These are phyloP conservation scores for Cetraspora pellucida DNA, from an alignment of 192 early-diverging fungal species.

Conservation along the genomic window DNA sequence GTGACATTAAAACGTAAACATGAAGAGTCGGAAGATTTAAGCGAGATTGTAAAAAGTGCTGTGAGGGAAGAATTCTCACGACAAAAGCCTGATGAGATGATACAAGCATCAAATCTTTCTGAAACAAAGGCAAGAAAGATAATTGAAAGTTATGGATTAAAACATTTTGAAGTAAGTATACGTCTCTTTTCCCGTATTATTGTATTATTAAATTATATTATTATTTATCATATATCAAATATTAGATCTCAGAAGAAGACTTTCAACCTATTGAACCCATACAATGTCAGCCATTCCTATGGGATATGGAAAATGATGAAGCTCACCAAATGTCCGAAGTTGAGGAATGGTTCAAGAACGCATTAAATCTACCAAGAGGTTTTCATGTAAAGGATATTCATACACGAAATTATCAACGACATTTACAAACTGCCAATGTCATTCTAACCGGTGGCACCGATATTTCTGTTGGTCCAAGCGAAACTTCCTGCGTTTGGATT, in stretches of 20 bases:
- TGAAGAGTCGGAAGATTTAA: slow-evolving; percentile 19
- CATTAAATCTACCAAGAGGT: background rate
- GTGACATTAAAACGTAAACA: slow-evolving; percentile 30
- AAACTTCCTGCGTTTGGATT: slow-evolving; percentile 13
- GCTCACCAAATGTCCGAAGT: slow-evolving; percentile 19
- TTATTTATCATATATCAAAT: slow-evolving; percentile 20
- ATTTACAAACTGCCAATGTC: slow-evolving; percentile 6
- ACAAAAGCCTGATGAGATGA: slow-evolving; percentile 1
- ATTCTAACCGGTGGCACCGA: background rate
- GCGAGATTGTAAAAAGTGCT: slow-evolving; percentile 1
- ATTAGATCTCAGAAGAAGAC: slow-evolving; percentile 18
- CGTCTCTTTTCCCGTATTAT: slow-evolving; percentile 8
- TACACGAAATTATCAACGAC: slow-evolving; percentile 12
- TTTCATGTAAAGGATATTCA: slow-evolving; percentile 13
- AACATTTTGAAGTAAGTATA: slow-evolving; percentile 3
- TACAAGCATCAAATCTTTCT: slow-evolving; percentile 17
- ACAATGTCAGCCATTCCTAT: slow-evolving; percentile 4
- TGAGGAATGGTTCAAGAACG: slow-evolving; percentile 17
- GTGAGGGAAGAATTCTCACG: slow-evolving; percentile 14
- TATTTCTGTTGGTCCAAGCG: slow-evolving; percentile 28
- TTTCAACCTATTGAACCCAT: slow-evolving; percentile 19
- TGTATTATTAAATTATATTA: slow-evolving; percentile 24
- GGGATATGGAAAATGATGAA: slow-evolving; percentile 26
- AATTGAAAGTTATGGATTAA: slow-evolving; percentile 15
- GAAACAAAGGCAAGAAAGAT: slow-evolving; percentile 11